Evolutionary conservation across 148 eudicot genomes (phyloP).

Genomic region (Camellia japonica): DNA sequence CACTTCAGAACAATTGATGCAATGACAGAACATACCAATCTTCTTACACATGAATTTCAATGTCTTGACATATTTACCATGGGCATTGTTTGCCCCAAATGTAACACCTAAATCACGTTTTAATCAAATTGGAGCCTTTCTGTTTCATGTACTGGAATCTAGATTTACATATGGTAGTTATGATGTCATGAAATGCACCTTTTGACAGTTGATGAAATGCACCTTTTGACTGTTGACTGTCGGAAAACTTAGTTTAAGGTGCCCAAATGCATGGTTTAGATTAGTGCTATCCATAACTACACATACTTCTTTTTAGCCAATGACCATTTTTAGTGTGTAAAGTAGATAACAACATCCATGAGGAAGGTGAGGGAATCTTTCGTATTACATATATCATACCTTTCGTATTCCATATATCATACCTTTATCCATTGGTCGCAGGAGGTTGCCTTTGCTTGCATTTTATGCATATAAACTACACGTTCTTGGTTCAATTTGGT

Average conservation of each 20-base stretch:
- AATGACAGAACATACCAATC: not conserved
- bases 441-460: not conserved
- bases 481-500: not conserved
- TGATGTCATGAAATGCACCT: not conserved
- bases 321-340: not conserved
- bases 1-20: too few relatives aligned
- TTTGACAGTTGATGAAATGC: not conserved
- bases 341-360: not conserved
- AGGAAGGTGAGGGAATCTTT: not conserved
- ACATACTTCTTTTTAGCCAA: not conserved
- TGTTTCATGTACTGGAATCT: not conserved
- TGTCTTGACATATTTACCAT: not conserved
- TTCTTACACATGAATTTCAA: not conserved
- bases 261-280: too few relatives aligned
- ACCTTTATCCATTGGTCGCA: not conserved
- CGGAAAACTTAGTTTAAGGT: too few relatives aligned
- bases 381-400: not conserved
- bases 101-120: not conserved
- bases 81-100: not conserved
- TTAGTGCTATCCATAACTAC: not conserved
- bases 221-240: too few relatives aligned
- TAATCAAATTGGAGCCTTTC: not conserved
- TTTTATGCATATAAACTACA: not conserved
- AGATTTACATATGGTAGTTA: not conserved
- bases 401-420: not conserved